Conservation (phyloP, 1,284 basidiomycete species). For the Trichosporon ovoides region DNA sequence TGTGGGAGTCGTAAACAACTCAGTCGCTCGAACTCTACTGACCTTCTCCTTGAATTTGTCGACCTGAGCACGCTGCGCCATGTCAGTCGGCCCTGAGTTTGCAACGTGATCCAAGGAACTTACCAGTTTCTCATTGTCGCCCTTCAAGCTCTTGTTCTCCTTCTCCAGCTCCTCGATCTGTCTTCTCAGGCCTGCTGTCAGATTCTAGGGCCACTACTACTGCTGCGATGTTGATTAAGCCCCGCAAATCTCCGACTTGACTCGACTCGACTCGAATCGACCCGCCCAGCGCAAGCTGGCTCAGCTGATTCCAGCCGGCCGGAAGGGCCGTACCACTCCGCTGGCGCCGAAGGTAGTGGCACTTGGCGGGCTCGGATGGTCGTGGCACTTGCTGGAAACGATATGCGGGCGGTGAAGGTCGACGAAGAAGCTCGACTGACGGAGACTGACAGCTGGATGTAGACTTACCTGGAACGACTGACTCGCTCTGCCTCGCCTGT, state of each 20-base stretch:
- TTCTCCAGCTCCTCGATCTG: constrained; percentile 68
- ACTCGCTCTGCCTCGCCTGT: constrained; percentile 2
- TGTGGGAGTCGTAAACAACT: not conserved
- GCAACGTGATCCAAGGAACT: constrained; percentile 6
- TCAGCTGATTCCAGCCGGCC: too few relatives aligned
- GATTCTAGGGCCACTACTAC: not conserved
- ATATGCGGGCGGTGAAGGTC: too few relatives aligned
- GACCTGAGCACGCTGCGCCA: constrained; percentile 70
- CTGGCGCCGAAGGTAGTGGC: too few relatives aligned
- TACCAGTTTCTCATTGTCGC: constrained; percentile 37
- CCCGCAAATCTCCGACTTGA: too few relatives aligned
- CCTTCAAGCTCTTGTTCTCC: constrained; percentile 53
- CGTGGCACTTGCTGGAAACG: too few relatives aligned
- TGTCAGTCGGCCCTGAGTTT: constrained; percentile 4
- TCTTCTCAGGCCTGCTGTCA: not conserved
- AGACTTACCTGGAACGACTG: not conserved
- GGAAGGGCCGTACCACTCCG: too few relatives aligned
- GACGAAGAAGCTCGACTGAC: too few relatives aligned
- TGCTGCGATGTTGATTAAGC: too few relatives aligned
- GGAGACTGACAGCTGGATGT: too few relatives aligned
- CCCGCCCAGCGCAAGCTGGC: too few relatives aligned
- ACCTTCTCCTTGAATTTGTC: constrained; percentile 63
- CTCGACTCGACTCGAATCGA: too few relatives aligned
- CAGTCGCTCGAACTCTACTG: constrained; percentile 9
- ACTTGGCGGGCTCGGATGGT: too few relatives aligned